Conservation (phyloP, 805 yeast species). For the Sugiyamaella qingdaonensis region DNA sequence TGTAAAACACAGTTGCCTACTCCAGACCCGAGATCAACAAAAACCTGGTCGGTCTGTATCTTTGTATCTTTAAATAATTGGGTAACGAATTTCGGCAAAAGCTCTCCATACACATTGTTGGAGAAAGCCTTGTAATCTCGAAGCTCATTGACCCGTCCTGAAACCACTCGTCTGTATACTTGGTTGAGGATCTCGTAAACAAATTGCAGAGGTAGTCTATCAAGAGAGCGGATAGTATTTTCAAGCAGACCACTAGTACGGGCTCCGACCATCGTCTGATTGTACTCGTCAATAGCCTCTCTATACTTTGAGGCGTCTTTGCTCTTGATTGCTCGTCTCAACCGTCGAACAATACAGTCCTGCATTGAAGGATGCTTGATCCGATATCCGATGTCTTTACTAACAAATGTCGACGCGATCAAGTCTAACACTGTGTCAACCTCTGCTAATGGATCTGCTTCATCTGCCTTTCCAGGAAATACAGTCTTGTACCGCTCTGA, state of each 20-base stretch:
- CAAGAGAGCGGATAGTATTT: constrained; percentile 29
- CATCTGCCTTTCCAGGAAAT: constrained; percentile 33
- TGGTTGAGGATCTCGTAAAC: constrained; percentile 69
- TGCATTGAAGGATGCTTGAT: constrained; percentile 29
- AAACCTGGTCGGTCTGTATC: constrained; percentile 50
- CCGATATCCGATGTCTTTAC: constrained; percentile 31
- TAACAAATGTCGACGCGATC: constrained; percentile 39
- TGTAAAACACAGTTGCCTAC: constrained; percentile 90
- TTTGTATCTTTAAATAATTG: constrained; percentile 59
- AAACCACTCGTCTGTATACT: constrained; percentile 71
- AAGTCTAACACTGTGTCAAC: constrained; percentile 50
- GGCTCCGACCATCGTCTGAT: constrained; percentile 37
- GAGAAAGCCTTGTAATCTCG: constrained; percentile 80
- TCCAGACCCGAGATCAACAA: constrained; percentile 89
- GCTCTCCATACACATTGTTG: constrained; percentile 86
- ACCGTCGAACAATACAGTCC: constrained; percentile 32
- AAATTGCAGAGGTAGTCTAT: constrained; percentile 27
- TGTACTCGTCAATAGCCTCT: constrained; percentile 41
- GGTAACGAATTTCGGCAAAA: constrained; percentile 72
- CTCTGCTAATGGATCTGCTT: constrained; percentile 60
- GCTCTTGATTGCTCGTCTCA: constrained; percentile 27
- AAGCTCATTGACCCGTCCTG: constrained; percentile 63
- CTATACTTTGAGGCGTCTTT: constrained; percentile 32
- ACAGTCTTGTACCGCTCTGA: constrained; percentile 18
- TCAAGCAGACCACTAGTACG: constrained; percentile 33